Conservation (phyloP, 2,329 filamentous ascomycete genomes). For the Westerdykella sp. region DNA sequence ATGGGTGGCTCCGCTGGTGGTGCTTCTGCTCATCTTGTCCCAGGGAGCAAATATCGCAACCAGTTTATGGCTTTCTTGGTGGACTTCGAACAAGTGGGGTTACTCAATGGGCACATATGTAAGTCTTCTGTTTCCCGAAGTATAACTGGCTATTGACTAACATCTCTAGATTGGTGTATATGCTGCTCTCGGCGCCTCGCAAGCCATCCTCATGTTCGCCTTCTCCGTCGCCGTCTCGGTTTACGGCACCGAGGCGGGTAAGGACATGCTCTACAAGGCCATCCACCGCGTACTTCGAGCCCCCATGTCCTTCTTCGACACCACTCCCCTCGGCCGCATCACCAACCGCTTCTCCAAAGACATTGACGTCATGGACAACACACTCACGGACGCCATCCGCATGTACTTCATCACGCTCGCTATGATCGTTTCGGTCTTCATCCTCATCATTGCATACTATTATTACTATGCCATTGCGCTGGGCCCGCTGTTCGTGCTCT, state of each 20-base stretch:
- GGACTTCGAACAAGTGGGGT: conserved; percentile 74
- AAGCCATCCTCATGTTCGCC: conserved; percentile 69
- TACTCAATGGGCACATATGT: conserved; percentile 66
- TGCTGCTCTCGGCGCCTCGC: conserved; percentile 63
- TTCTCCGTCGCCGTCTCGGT: conserved; percentile 76
- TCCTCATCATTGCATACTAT: conserved; percentile 90
- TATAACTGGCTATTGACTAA: conserved; percentile 16
- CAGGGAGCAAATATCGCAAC: conserved; percentile 84
- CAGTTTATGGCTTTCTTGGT: conserved; percentile 88
- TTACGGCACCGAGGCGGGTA: conserved; percentile 74
- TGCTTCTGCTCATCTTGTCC: conserved; percentile 61
- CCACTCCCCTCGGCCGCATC: conserved; percentile 88
- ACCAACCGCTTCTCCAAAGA: conserved; percentile 95
- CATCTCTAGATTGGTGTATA: conserved; percentile 54
- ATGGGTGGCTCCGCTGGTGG: conserved; percentile 58
- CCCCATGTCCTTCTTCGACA: conserved; percentile 90
- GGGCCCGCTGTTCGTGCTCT: conserved; percentile 65
- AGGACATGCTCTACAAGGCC: conserved; percentile 71
- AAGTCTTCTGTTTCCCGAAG: conserved; percentile 39
- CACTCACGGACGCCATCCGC: conserved; percentile 77
- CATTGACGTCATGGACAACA: conserved; percentile 95
- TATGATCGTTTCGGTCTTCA: conserved; percentile 77
- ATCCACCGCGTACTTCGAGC: conserved; percentile 67
- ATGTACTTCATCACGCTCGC: conserved; percentile 86
- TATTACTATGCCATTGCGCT: conserved; percentile 75